Evolutionary conservation across 208 protist species (phyloP).

Genomic region (Leishmania mexicana): DNA sequence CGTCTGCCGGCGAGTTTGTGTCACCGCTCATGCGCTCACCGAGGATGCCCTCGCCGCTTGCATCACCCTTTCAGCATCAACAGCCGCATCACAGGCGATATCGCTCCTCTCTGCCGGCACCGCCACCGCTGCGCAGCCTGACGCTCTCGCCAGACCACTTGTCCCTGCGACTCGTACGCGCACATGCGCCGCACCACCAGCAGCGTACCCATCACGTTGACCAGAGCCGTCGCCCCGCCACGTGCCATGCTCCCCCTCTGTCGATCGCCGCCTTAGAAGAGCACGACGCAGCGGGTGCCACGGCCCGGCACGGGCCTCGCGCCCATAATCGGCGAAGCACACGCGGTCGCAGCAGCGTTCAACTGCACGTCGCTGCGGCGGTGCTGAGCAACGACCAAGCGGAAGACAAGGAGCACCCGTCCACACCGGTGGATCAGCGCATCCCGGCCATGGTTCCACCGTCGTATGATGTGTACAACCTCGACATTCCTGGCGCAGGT

Average conservation of each 20-base stretch:
- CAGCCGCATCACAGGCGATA: slow-evolving; percentile 2
- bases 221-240: neutral
- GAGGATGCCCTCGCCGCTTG: neutral
- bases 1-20: neutral
- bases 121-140: slow-evolving; percentile 29
- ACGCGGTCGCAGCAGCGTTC: neutral
- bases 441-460: slow-evolving; percentile 26
- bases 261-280: slow-evolving; percentile 2
- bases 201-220: neutral
- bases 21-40: neutral
- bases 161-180: neutral
- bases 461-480: slow-evolving; percentile 23
- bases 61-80: neutral
- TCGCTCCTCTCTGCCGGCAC: slow-evolving; percentile 22
- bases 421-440: slow-evolving; percentile 28
- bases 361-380: neutral
- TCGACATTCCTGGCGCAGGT: neutral
- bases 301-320: neutral
- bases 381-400: neutral
- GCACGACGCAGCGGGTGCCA: neutral
- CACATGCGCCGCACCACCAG: neutral
- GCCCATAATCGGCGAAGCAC: neutral
- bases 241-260: neutral
- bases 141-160: neutral
- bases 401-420: neutral